These are phyloP conservation scores for Trichoderma simmonsii DNA, from an alignment of 2,329 filamentous ascomycete species.

Conservation along the genomic window DNA sequence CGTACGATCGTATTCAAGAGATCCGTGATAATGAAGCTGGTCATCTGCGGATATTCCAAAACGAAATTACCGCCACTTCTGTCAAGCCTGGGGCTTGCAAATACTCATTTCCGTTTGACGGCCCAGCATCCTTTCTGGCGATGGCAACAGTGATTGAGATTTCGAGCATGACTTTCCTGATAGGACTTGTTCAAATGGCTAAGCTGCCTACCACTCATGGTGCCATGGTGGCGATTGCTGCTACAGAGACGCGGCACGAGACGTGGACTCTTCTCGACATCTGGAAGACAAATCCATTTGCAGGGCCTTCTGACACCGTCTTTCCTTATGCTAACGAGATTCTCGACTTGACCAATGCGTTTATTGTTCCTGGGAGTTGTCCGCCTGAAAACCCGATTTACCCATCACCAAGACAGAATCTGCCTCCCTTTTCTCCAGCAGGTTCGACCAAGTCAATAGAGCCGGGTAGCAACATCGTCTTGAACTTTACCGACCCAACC, in stretches of 20 bases:
- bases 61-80: not conserved
- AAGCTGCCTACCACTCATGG: not conserved
- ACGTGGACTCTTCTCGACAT: not conserved
- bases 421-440: not conserved
- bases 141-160: not conserved
- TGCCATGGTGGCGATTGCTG: not conserved
- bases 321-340: not conserved
- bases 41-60: not conserved
- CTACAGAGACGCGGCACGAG: not conserved
- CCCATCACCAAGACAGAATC: not conserved
- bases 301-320: not conserved
- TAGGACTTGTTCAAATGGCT: not conserved
- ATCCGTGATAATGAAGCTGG: conserved; percentile 8
- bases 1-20: not conserved
- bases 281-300: not conserved
- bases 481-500: not conserved
- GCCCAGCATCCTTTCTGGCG: not conserved
- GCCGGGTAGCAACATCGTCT: not conserved
- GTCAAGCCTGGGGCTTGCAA: conserved; percentile 7
- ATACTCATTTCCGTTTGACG: not conserved
- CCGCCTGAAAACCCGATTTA: not conserved
- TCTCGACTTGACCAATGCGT: not conserved
- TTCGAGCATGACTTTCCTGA: not conserved
- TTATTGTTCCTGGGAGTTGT: not conserved
- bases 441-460: not conserved